Percentiles rank a stretch among this genome's conserved stretches.
Conservation (phyloP, 768 basidiomycete genomes). For the Suillus paluster region DNA sequence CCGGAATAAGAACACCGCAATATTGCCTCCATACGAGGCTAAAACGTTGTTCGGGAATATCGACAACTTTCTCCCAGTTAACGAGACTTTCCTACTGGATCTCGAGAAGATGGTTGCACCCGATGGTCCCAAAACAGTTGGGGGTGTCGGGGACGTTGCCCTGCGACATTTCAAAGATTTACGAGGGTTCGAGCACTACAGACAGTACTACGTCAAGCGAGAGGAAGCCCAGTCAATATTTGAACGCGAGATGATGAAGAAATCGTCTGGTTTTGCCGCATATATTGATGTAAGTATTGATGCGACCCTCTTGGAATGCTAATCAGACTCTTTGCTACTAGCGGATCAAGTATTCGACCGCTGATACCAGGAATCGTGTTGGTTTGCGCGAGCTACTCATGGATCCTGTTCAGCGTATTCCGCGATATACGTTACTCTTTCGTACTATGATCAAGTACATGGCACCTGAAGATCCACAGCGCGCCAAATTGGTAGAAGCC, state of each 20-base stretch:
- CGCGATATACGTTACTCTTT: constrained; percentile 91
- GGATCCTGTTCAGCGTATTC: constrained; percentile 96
- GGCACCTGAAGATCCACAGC: constrained; percentile 76
- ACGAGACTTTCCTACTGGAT: constrained; percentile 83
- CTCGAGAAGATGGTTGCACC: constrained; percentile 77
- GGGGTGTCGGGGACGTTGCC: constrained; percentile 83
- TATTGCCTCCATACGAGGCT: constrained; percentile 89
- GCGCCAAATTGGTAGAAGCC: constrained; percentile 79
- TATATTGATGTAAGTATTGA: constrained; percentile 76
- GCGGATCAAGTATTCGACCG: constrained; percentile 86
- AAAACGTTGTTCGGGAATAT: constrained; percentile 94
- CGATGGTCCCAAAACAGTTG: constrained; percentile 57
- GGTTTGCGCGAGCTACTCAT: constrained; percentile 91
- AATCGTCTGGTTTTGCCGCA: constrained; percentile 78
- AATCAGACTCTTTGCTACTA: constrained; percentile 34
- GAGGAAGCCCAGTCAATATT: constrained; percentile 92
- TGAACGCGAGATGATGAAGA: constrained; percentile 79
- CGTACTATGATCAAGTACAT: constrained; percentile 92
- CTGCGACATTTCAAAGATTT: constrained; percentile 85
- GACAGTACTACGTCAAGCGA: constrained; percentile 88
- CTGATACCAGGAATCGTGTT: constrained; percentile 77
- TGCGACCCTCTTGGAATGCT: constrained; percentile 7
- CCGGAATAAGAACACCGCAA: constrained; percentile 79
- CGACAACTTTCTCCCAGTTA: constrained; percentile 86
- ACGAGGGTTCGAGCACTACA: constrained; percentile 89